Percentiles rank a stretch among this genome's conserved stretches.
Conservation (phyloP, 2,329 filamentous ascomycete species). For the Bertia moriformis region DNA sequence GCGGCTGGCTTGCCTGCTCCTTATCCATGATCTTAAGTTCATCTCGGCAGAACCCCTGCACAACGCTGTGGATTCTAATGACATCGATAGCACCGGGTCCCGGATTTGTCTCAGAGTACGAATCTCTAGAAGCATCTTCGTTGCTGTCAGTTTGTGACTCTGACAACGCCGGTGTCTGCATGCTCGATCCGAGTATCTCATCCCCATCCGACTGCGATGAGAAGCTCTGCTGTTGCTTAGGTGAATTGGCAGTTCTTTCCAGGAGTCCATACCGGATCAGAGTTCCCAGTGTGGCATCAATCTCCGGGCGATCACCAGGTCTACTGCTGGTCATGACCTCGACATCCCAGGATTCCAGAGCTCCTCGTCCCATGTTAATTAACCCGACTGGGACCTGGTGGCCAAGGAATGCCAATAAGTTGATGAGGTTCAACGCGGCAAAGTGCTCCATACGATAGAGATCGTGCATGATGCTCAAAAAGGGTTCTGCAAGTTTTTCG, state of each 20-base stretch:
- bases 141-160: not conserved
- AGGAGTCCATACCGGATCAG: constrained; percentile 28
- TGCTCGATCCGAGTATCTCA: not conserved
- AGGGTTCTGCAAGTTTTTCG: constrained; percentile 34
- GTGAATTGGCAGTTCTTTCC: constrained; percentile 19
- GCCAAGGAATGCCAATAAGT: constrained; percentile 49
- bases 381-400: constrained; percentile 54
- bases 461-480: constrained; percentile 32
- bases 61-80: constrained; percentile 28
- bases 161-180: not conserved
- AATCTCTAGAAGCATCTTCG: not conserved
- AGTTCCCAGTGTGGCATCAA: constrained; percentile 26
- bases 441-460: constrained; percentile 26
- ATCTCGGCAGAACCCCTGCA: constrained; percentile 28
- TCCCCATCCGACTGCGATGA: not conserved
- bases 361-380: constrained; percentile 32
- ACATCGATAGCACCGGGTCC: constrained; percentile 18
- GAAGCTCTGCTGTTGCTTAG: constrained; percentile 9
- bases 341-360: not conserved
- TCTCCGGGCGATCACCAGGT: constrained; percentile 14
- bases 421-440: constrained; percentile 50
- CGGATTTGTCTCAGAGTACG: constrained; percentile 5
- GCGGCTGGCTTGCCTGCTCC: constrained; percentile 2
- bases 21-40: constrained; percentile 21
- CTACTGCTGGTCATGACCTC: not conserved